Conservation (phyloP, 192 early-diverging fungal genomes). For the Pecoramyces ruminantium region DNA sequence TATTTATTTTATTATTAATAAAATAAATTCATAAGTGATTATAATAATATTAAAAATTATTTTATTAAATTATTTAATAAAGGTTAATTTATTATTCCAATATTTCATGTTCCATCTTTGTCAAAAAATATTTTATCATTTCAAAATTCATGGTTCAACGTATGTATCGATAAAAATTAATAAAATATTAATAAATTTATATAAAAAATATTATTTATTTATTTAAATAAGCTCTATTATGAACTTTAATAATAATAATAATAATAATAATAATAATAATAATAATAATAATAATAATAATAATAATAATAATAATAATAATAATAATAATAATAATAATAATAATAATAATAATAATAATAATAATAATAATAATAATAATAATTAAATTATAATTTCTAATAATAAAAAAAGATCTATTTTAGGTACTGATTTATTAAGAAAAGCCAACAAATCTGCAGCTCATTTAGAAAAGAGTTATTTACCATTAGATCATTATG, state of each 20-base stretch:
- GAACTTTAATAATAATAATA: too few relatives aligned
- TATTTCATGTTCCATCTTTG: constrained; percentile 23
- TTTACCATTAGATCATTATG: constrained; percentile 6
- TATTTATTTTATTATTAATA: background rate
- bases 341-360: too few relatives aligned
- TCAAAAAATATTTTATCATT: constrained; percentile 23
- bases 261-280: too few relatives aligned
- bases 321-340: too few relatives aligned
- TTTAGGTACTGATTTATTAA: constrained; percentile 5
- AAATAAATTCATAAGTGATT: too few relatives aligned
- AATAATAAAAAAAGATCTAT: too few relatives aligned
- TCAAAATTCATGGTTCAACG: constrained; percentile 20
- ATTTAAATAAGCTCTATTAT: too few relatives aligned
- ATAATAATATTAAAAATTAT: background rate
- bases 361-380: too few relatives aligned
- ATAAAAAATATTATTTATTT: constrained; percentile 1
- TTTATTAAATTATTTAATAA: background rate
- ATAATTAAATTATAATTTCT: too few relatives aligned
- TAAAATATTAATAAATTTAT: constrained; percentile 1
- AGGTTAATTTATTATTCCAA: constrained; percentile 36
- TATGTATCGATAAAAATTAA: constrained; percentile 2
- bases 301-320: too few relatives aligned
- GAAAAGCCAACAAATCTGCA: background rate
- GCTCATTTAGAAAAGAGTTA: background rate
- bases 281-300: too few relatives aligned